Base-by-base conservation (phyloP, 2,329 filamentous ascomycete genomes). In the Nemania sp. region DNA sequence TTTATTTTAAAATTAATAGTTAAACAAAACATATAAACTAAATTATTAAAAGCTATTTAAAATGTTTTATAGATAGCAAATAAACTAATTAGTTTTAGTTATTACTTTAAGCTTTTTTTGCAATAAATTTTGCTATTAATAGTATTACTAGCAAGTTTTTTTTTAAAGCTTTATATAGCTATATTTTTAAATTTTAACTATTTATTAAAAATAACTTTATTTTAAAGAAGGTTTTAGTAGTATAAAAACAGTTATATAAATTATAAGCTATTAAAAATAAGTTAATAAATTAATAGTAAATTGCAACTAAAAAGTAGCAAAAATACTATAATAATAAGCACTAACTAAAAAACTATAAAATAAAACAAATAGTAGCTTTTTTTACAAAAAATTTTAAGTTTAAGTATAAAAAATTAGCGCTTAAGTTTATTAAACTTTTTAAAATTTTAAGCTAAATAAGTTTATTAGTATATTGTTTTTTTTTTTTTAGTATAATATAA, bases 161-260 rank as follows among this genome's bases (percentile, higher is more conserved):
- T 56, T 18, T 35, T 38, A 24, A 56, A 24, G 20, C 29, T 32
- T 32, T 32, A 32, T 32, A 45, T 59, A 24, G 15, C 87, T n/a
- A 15, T n/a, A 47, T 20, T 5, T 20, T 47, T 20, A 60, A 82
- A 45, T 41, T 41, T 41, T 8, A 41, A 41, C 13, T 41, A 41
- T 41, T 41, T 41, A 41, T 41, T 41, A 41, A 41, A 41, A 41
- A 41, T 13, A 41, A 41, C 15, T 41, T 41, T 41, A 41, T 41
- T 41, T 41, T 41, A 41, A 41, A 41, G 15, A 41, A 41, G 13
- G 13, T 41, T 8, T 13, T 41, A 41, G 15, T 41, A 41, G 15
- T 41, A 41, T 41, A 41, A 41, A 41, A 41, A 3, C 13, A 41
- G 13, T 13, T 41, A 41, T 11, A 41, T 41, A 41, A 41, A 41